Percentiles rank a stretch among this genome's conserved stretches.
These are phyloP conservation scores for Cryptococcus sp. DNA, from an alignment of 1,284 basidiomycete species.

Conservation along the genomic window DNA sequence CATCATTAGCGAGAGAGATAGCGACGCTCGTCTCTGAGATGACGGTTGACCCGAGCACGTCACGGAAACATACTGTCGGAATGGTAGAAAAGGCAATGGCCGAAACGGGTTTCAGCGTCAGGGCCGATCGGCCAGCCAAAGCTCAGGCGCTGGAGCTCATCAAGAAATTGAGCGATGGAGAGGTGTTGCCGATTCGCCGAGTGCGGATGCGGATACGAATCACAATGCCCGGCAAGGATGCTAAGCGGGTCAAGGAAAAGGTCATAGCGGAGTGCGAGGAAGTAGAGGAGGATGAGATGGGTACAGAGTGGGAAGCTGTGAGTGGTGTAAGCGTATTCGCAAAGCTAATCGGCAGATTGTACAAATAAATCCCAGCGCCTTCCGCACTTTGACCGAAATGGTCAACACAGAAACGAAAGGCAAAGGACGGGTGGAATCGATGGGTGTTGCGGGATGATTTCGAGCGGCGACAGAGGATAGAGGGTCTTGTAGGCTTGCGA, in stretches of 20 bases:
- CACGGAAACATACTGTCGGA: conserved; percentile 86
- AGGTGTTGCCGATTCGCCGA: conserved; percentile 79
- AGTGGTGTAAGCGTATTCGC: conserved; percentile 44
- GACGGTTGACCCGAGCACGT: conserved; percentile 88
- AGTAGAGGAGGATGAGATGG: conserved; percentile 80
- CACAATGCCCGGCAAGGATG: conserved; percentile 72
- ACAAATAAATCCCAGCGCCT: conserved; percentile 89
- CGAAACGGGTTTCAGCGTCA: conserved; percentile 89
- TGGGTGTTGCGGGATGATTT: conserved; percentile 33
- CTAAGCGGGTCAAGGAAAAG: conserved; percentile 70
- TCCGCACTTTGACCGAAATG: conserved; percentile 85
- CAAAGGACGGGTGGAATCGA: conserved; percentile 81
- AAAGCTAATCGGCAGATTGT: conserved; percentile 63
- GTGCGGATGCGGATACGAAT: conserved; percentile 90
- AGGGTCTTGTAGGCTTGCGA: too few species aligned
- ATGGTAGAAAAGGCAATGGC: conserved; percentile 99
- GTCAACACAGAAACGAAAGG: conserved; percentile 79
- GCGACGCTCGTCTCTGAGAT: conserved; percentile 92
- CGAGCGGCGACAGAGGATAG: too few species aligned
- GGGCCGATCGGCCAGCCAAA: conserved; percentile 86
- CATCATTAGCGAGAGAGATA: conserved; percentile 83
- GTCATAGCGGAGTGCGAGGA: conserved; percentile 73
- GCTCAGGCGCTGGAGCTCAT: conserved; percentile 93
- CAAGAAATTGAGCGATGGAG: conserved; percentile 65
- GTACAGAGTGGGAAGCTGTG: conserved; percentile 82